A percentile compares a stretch with the other conserved stretches of the same genome.
Conservation (phyloP, 2,329 filamentous ascomycete species). For the Botrytis fragariae region DNA sequence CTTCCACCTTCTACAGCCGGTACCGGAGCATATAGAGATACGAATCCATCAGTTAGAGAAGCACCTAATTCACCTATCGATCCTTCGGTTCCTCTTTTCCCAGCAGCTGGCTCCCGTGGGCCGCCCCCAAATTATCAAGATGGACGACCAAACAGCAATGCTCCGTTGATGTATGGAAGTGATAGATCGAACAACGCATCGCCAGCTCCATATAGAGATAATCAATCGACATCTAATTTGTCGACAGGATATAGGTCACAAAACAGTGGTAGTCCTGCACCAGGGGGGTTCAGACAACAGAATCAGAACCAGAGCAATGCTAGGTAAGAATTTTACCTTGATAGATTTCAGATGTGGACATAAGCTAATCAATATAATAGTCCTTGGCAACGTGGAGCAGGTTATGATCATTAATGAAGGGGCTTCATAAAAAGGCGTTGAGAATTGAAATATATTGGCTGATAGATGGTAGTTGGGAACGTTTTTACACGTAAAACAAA, state of each 20-base stretch:
- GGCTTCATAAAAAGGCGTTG: slow-evolving; percentile 33
- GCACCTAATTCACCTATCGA: slow-evolving; percentile 48
- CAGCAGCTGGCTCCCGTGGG: slow-evolving; percentile 39
- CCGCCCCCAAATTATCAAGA: slow-evolving; percentile 38
- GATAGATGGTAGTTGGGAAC: slow-evolving; percentile 26
- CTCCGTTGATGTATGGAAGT: slow-evolving; percentile 28
- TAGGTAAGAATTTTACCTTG: slow-evolving; percentile 42
- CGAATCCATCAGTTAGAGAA: slow-evolving; percentile 32
- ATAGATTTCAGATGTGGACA: background rate
- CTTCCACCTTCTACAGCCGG: slow-evolving; percentile 37
- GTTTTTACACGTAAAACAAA: background rate
- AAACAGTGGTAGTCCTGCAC: slow-evolving; percentile 43
- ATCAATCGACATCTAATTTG: slow-evolving; percentile 38
- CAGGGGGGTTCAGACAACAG: slow-evolving; percentile 40
- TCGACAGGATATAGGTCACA: slow-evolving; percentile 41
- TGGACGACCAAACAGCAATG: slow-evolving; percentile 27
- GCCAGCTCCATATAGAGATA: slow-evolving; percentile 36
- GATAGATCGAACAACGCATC: slow-evolving; percentile 24
- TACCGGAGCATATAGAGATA: slow-evolving; percentile 25
- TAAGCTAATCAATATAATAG: slow-evolving; percentile 39
- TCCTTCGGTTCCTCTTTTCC: slow-evolving; percentile 52
- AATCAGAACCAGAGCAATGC: slow-evolving; percentile 41
- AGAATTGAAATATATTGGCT: slow-evolving; percentile 21
- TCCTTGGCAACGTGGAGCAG: slow-evolving; percentile 56
- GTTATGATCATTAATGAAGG: slow-evolving; percentile 50